Base-by-base conservation (phyloP, 2,329 filamentous ascomycete species). In the Fusarium goolgardi region DNA sequence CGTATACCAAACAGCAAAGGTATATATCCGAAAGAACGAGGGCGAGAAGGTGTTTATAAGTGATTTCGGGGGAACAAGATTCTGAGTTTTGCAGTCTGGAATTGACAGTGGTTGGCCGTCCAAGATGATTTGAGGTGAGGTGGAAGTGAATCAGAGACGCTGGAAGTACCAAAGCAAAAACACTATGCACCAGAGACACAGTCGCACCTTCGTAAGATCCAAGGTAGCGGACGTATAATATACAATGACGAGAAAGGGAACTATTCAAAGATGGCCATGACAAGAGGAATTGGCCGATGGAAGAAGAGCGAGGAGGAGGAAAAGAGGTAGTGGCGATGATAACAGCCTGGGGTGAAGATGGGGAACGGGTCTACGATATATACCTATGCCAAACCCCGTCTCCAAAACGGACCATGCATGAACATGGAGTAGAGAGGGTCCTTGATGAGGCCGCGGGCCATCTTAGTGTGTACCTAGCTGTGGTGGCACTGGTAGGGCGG, bases 301-400 rank as follows among this genome's bases (percentile, higher is more conserved):
- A 55, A 69, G 62, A 71, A 64, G 67, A 67, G 61, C 60, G 59
- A 65, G 62, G 68, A 69, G 66, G 69, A 69, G 68, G 60, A 66
- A 69, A 73, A 62, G 64, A 70, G 67, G 70, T 70, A 71, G 67
- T 71, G 65, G 63, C 71, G 63, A 75, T 71, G 72, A 71, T 70
- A 71, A 59, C 49, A 57, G 64, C 59, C 49, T 63, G 62, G 64
- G 73, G 74, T 71, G 70, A 74, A 73, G 73, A 69, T 74, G 74
- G 77, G 77, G 78, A 78, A 78, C 75, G 73, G 78, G 76, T 76
- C 77, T 78, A 78, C 77, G 80, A 83, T 84, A 84, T 84, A 83
- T 83, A 83, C 71, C 68, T 69, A 69, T 65, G 62, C 63, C 66
- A 68, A 69, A 70, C 60, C 65, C 63, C 65, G 61, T 73, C 68